Conservation (phyloP, 2,329 filamentous ascomycete species). For the Ascomycota sp. region DNA sequence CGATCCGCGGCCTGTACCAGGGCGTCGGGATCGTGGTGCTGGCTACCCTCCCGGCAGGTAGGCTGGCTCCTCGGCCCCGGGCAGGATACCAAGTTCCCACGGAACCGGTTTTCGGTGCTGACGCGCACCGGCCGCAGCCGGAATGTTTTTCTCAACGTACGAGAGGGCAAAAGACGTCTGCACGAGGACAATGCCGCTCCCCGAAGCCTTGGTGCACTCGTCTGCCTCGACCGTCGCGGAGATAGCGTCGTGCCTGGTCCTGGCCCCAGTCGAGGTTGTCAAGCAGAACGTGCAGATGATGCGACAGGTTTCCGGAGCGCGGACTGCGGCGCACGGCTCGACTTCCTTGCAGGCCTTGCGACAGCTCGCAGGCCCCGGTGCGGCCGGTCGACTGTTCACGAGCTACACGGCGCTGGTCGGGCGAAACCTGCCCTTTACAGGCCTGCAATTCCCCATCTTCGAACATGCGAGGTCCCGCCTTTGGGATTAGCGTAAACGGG, state of each 20-base stretch:
- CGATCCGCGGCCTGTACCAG: slow-evolving; percentile 62
- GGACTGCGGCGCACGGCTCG: slow-evolving; percentile 6
- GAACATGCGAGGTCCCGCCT: slow-evolving; percentile 44
- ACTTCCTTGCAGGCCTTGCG: slow-evolving; percentile 28
- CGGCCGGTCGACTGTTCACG: slow-evolving; percentile 36
- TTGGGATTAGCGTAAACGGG: slow-evolving; percentile 15
- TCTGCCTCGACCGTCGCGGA: slow-evolving; percentile 58
- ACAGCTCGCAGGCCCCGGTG: slow-evolving; percentile 29
- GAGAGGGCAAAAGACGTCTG: slow-evolving; percentile 53
- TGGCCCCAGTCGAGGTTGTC: slow-evolving; percentile 76
- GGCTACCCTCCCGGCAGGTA: slow-evolving; percentile 73
- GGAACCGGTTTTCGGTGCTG: not conserved
- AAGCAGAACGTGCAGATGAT: slow-evolving; percentile 84
- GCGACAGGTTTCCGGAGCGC: slow-evolving; percentile 1
- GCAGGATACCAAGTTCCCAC: no score
- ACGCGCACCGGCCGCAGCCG: not conserved
- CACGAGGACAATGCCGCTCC: slow-evolving; percentile 30
- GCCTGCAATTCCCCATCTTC: slow-evolving; percentile 74
- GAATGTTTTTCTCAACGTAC: slow-evolving; percentile 67
- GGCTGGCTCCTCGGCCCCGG: slow-evolving; percentile 5
- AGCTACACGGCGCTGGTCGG: slow-evolving; percentile 70
- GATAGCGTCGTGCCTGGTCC: slow-evolving; percentile 65
- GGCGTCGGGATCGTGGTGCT: slow-evolving; percentile 70
- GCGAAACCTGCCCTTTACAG: slow-evolving; percentile 72
- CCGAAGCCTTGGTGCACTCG: slow-evolving; percentile 51